A percentile compares a stretch with the other conserved stretches of the same genome.
phyloP scores from a whole-genome alignment of 2,329 filamentous ascomycete species.

The Laburnicola sp. region DNA sequence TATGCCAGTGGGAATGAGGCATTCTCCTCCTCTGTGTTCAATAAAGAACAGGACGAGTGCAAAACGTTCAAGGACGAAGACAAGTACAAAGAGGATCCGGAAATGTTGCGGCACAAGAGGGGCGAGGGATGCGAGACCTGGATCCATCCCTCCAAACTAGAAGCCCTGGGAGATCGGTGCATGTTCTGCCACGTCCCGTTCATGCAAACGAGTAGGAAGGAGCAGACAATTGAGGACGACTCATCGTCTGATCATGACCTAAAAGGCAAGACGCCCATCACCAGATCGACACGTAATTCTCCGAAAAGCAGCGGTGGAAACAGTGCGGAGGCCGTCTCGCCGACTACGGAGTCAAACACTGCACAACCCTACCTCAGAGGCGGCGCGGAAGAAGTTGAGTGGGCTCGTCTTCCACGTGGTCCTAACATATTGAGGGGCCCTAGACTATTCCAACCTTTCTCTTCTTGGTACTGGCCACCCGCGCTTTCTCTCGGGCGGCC shows the following conservation, averaged over 20 bases:
- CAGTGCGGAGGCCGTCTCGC: neutral
- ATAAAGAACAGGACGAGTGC: neutral
- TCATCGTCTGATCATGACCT: neutral
- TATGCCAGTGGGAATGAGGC: too few relatives aligned
- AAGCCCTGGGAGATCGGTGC: neutral
- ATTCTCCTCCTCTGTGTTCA: neutral
- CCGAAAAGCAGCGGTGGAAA: neutral
- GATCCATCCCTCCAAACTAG: neutral
- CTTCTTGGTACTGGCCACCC: neutral
- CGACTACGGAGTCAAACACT: neutral
- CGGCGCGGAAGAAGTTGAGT: neutral
- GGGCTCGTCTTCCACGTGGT: neutral
- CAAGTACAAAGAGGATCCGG: neutral
- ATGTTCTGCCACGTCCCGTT: conserved; percentile 6
- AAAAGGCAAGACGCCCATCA: neutral
- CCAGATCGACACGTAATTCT: neutral
- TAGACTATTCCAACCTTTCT: too few relatives aligned
- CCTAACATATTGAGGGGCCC: neutral
- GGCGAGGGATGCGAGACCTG: conserved; percentile 9
- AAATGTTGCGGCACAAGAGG: conserved; percentile 2
- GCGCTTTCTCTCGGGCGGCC: neutral
- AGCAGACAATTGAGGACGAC: neutral
- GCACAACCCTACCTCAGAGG: neutral
- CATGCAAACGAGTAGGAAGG: neutral
- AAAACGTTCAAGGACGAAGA: neutral